phyloP scores from a whole-genome alignment of 2,329 filamentous ascomycete genomes.

The Aspergillus latus region DNA sequence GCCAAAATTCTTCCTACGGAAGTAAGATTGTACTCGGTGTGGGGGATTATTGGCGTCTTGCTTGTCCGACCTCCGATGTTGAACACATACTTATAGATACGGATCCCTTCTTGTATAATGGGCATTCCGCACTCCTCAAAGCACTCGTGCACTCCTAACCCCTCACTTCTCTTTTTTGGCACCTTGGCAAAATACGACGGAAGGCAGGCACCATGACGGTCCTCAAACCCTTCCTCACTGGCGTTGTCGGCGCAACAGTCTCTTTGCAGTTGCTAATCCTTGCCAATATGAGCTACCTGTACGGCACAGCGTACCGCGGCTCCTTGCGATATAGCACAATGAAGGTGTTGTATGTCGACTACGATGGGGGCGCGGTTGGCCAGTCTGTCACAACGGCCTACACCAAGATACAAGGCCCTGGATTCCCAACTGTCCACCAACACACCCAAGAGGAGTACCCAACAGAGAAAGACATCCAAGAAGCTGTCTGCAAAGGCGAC shows the following conservation, averaged over 20 bases:
- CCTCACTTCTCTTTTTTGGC: background rate
- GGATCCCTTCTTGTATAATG: background rate
- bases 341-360: slow-evolving; percentile 34
- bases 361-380: slow-evolving; percentile 31
- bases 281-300: slow-evolving; percentile 21
- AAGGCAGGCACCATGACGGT: background rate
- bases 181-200: background rate
- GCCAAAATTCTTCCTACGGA: background rate
- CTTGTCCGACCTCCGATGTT: background rate
- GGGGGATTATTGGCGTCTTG: background rate
- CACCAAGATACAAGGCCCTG: slow-evolving; percentile 1
- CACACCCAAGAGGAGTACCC: slow-evolving; percentile 3
- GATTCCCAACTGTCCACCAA: slow-evolving; percentile 13
- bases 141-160: too few species aligned
- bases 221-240: background rate
- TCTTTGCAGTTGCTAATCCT: slow-evolving; percentile 16
- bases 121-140: background rate
- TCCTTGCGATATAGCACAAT: slow-evolving; percentile 25
- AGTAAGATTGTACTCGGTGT: background rate
- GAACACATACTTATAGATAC: background rate
- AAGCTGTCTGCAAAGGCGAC: slow-evolving; percentile 19
- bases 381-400: slow-evolving; percentile 30
- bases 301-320: slow-evolving; percentile 17
- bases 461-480: slow-evolving; percentile 3
- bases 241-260: background rate